phyloP scores from a whole-genome alignment of 1,284 basidiomycete species.

The Irpex lacteus region DNA sequence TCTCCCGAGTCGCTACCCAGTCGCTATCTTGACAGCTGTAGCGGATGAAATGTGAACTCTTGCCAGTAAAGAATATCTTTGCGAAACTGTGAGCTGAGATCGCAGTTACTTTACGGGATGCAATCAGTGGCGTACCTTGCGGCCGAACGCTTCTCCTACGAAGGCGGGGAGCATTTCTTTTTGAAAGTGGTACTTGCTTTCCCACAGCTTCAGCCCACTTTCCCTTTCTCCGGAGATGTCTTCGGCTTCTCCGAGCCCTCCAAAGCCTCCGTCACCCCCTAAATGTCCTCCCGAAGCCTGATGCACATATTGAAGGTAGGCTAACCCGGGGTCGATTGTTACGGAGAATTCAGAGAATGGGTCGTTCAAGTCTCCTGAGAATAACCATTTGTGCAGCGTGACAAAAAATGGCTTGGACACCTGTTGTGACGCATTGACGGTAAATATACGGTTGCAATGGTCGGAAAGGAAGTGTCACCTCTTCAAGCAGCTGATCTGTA shows the following conservation, averaged over 20 bases:
- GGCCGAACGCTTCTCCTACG: slow-evolving; percentile 93
- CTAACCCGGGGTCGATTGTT: slow-evolving; percentile 76
- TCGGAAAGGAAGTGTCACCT: slow-evolving; percentile 42
- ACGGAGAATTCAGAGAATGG: slow-evolving; percentile 98
- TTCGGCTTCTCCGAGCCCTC: slow-evolving; percentile 50
- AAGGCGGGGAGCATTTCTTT: slow-evolving; percentile 95
- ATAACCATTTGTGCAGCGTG: slow-evolving; percentile 93
- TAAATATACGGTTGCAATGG: not conserved
- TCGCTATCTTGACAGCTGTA: slow-evolving; percentile 96
- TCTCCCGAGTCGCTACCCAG: slow-evolving; percentile 90
- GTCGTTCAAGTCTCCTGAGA: slow-evolving; percentile 94
- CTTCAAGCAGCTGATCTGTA: slow-evolving; percentile 89
- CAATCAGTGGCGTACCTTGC: slow-evolving; percentile 61
- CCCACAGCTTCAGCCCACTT: slow-evolving; percentile 84
- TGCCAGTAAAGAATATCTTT: slow-evolving; percentile 98
- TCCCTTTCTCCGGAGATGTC: slow-evolving; percentile 49
- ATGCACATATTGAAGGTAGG: slow-evolving; percentile 63
- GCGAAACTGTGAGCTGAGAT: not conserved
- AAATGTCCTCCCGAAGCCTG: slow-evolving; percentile 54
- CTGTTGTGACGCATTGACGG: slow-evolving; percentile 32
- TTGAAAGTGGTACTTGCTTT: slow-evolving; percentile 89
- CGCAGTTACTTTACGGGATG: not conserved
- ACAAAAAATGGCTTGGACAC: slow-evolving; percentile 97
- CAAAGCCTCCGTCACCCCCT: slow-evolving; percentile 58
- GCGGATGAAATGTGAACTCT: slow-evolving; percentile 96